Percentiles rank a stretch among this genome's conserved stretches.
Evolutionary conservation across 2,329 filamentous ascomycete genomes (phyloP).

Genomic region (Fusarium fujikuroi): DNA sequence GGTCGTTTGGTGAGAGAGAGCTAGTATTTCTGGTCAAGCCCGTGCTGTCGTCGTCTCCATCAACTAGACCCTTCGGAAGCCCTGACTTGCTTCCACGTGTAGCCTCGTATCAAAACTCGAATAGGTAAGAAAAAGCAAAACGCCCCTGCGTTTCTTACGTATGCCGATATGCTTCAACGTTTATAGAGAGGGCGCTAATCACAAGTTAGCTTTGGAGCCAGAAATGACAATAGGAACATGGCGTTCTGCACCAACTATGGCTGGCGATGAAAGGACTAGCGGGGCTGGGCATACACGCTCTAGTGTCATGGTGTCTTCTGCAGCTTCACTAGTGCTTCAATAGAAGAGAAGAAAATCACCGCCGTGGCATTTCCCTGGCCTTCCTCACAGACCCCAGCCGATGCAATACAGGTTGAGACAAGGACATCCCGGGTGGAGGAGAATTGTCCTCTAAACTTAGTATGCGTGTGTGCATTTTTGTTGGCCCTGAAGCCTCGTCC

Average conservation of each 20-base stretch:
- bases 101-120: constrained; percentile 3
- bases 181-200: constrained; percentile 1
- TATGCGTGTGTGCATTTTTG: neutral
- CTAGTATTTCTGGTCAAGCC: neutral
- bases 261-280: constrained; percentile 26
- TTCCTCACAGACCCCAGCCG: neutral
- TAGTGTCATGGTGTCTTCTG: constrained; percentile 6
- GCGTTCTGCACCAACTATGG: constrained; percentile 34
- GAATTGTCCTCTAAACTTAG: neutral
- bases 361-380: neutral
- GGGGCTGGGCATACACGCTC: neutral
- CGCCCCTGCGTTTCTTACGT: constrained; percentile 2
- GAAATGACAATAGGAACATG: constrained; percentile 35
- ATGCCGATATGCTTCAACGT: constrained; percentile 33
- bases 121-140: constrained; percentile 31
- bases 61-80: neutral
- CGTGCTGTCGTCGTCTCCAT: neutral
- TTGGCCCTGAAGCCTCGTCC: neutral
- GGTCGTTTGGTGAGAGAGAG: neutral
- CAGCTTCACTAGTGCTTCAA: constrained; percentile 8
- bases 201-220: constrained; percentile 10
- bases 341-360: neutral
- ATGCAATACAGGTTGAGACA: neutral
- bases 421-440: neutral
- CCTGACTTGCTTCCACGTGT: neutral